Conservation (phyloP, 169 alveolate species). For the Cyclospora cayetanensis region DNA sequence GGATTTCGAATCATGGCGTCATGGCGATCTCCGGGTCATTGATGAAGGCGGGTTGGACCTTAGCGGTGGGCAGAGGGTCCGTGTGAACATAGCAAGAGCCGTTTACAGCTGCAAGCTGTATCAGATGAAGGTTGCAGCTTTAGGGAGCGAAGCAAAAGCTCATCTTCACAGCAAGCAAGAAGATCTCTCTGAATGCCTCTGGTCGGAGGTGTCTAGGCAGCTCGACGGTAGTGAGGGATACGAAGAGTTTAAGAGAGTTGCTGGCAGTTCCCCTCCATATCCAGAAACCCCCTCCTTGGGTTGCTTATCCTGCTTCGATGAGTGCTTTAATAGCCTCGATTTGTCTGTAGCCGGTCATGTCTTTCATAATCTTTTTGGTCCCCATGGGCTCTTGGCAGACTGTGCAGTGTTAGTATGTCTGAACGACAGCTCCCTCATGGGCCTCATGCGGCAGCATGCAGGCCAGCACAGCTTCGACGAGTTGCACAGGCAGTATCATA, state of each 20-base stretch:
- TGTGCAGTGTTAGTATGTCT: conserved; percentile 38
- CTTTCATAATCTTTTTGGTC: conserved; percentile 51
- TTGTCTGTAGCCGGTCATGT: conserved; percentile 25
- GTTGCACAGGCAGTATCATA: background rate
- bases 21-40: conserved; percentile 82
- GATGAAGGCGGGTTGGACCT: conserved; percentile 90
- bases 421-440: conserved; percentile 57
- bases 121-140: background rate
- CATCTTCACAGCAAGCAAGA: background rate
- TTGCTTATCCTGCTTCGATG: conserved; percentile 52
- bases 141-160: background rate
- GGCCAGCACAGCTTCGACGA: background rate
- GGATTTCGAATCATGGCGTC: conserved; percentile 79
- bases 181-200: background rate
- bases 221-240: background rate
- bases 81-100: conserved; percentile 89
- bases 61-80: conserved; percentile 90
- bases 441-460: conserved; percentile 29
- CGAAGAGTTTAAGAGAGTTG: background rate
- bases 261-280: background rate
- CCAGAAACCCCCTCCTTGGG: background rate
- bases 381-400: conserved; percentile 18
- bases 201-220: conserved; percentile 14
- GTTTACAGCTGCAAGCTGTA: conserved; percentile 75
- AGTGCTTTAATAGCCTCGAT: conserved; percentile 51